Conservation (phyloP, 306 rosid genomes). For the Carpinus fangiana region DNA sequence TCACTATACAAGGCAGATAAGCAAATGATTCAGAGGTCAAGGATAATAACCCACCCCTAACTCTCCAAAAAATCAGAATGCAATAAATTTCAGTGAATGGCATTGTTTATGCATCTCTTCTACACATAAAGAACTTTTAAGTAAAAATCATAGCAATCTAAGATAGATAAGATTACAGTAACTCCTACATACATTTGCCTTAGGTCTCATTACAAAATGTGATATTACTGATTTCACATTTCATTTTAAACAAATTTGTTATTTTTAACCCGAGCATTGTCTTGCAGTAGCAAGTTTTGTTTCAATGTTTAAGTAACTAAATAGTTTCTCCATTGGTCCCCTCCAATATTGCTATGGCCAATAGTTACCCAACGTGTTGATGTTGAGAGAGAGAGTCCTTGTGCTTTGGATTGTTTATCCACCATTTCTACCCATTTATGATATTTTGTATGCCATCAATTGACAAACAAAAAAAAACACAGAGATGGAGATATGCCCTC, state of each 20-base stretch:
- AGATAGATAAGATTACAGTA: not conserved
- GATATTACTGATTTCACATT: not conserved
- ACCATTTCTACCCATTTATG: not conserved
- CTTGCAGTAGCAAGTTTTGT: not conserved
- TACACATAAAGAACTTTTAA: not conserved
- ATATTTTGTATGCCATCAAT: not conserved
- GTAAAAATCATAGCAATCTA: not conserved
- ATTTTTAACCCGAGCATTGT: not conserved
- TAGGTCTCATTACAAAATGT: not conserved
- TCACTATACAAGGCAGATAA: not conserved
- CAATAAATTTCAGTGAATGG: not conserved
- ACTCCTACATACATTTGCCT: not conserved
- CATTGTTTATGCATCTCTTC: not conserved
- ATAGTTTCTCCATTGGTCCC: too few species aligned
- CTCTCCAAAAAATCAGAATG: not conserved
- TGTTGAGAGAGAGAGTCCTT: not conserved
- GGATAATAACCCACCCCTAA: not conserved
- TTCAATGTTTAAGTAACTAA: not conserved
- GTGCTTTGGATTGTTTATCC: not conserved
- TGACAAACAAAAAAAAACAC: not conserved
- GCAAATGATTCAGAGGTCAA: not conserved
- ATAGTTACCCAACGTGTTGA: not conserved
- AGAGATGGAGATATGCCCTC: not conserved
- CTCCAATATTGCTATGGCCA: not conserved
- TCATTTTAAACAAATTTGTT: not conserved